Evolutionary conservation across 805 yeast species (phyloP).

Genomic region (Nakazawaea holstii): DNA sequence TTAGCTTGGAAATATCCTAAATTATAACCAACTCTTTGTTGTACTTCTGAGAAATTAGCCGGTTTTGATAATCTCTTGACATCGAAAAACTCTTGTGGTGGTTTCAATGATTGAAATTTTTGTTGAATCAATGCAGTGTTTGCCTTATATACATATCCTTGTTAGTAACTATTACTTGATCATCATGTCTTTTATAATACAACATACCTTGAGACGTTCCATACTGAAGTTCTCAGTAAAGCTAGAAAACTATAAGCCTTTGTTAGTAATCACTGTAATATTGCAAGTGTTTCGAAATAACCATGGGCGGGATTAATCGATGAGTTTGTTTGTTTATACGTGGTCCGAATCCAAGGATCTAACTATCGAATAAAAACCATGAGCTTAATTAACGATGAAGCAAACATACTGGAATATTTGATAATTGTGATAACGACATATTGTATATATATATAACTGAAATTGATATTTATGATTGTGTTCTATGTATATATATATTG

Average conservation of each 20-base stretch:
- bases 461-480: too few species aligned
- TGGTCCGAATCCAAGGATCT: not conserved
- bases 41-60: slow-evolving; percentile 80
- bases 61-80: slow-evolving; percentile 88
- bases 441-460: slow-evolving; percentile 14
- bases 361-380: not conserved
- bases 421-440: slow-evolving; percentile 30
- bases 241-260: slow-evolving; percentile 28
- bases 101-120: slow-evolving; percentile 66
- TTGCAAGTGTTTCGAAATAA: too few species aligned
- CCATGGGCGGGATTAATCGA: not conserved
- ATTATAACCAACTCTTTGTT: slow-evolving; percentile 83
- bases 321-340: not conserved
- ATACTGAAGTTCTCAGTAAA: slow-evolving; percentile 42
- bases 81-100: slow-evolving; percentile 94
- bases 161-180: slow-evolving; percentile 1
- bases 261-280: slow-evolving; percentile 13
- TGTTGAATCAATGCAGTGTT: slow-evolving; percentile 53
- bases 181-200: too few species aligned
- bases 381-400: not conserved
- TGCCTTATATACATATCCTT: slow-evolving; percentile 19
- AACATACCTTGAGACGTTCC: slow-evolving; percentile 40
- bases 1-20: slow-evolving; percentile 84
- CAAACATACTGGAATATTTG: slow-evolving; percentile 34
- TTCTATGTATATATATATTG: too few species aligned